Evolutionary conservation across 116 monocot genomes (phyloP).

Genomic region (Cymodocea nodosa): DNA sequence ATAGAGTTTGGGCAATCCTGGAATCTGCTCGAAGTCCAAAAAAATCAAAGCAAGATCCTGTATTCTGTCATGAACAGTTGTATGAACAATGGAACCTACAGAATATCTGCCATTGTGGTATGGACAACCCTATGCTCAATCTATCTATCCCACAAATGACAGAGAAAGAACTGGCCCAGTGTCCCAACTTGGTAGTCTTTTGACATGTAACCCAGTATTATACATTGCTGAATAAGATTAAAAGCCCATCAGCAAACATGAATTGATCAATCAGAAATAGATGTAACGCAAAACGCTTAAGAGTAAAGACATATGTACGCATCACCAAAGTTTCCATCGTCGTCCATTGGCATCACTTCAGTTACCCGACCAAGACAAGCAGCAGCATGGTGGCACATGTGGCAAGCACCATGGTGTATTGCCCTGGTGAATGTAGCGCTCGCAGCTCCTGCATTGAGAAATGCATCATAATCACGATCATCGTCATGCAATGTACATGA

Average conservation of each 20-base stretch:
- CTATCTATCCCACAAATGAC: too few species aligned
- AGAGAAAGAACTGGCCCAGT: too few species aligned
- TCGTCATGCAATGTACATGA: too few species aligned
- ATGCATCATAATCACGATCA: not conserved
- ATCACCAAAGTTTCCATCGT: not conserved
- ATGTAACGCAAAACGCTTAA: not conserved
- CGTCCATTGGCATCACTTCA: not conserved
- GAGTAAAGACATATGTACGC: not conserved
- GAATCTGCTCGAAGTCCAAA: too few species aligned
- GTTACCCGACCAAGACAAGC: not conserved
- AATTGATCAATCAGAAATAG: not conserved
- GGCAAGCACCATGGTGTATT: not conserved
- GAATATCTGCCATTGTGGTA: too few species aligned
- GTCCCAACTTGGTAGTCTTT: not conserved
- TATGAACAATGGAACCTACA: too few species aligned
- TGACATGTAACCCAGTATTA: not conserved
- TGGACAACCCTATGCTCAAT: too few species aligned
- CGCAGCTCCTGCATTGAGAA: constrained; percentile 4
- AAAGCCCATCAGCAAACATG: constrained; percentile 2
- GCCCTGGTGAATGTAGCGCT: not conserved
- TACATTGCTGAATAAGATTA: constrained; percentile 7
- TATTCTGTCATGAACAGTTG: too few species aligned
- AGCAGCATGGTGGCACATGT: not conserved
- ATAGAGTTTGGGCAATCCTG: too few species aligned
- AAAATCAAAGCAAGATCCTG: too few species aligned